Evolutionary conservation across 2,329 filamentous ascomycete genomes (phyloP), one percentile per base, ranked within the genome.

Genomic region (Chaetothyriales sp.): DNA sequence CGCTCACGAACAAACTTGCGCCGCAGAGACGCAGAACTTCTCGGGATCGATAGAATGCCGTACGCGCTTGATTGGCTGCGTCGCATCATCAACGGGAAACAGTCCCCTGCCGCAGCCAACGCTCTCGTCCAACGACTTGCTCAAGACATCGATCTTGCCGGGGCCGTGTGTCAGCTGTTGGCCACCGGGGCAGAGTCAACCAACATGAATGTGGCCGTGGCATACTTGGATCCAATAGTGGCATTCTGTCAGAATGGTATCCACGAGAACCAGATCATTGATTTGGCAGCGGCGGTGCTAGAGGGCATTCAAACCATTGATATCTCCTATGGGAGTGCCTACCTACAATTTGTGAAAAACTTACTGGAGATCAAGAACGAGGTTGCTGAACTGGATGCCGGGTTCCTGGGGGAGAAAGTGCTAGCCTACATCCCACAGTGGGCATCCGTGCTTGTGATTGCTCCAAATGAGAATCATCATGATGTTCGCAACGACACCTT

Each of bases 31-130:
- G 26, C 51, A 25, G 51, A 55, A 18, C 25, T 53, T 45, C 54
- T 57, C 4, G 55, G 55, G 18, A 22, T 57, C 9, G 22, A 43
- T 10, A 51, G 49, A 20, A 45, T 56, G 15, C 55, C 55, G 2
- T 48, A 49, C 18, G 67, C 79, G n/a, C 78, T 84, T 10, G 54
- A 55, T n/a, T 60, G 58, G 49, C 63, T 83, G 20, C 78, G 80
- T 60, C 86, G 83, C 62, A 70, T 88, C 22, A 70, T 88, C 25
- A 69, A 70, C 18, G 71, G 83, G 47, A 74, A 81, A 55, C 76
- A 81, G 60, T 80, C 79, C 49, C 64, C 66, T 0, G 55, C 61
- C 1, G 69, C 70, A 2, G 78, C 76, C 1, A 70, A 75, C 47
- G 68, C 66, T 10, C 82, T 88, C 49, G 62, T 88, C 47, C 65